A percentile compares a stretch with the other conserved stretches of the same genome.
phyloP scores from a whole-genome alignment of 192 early-diverging fungal species.

The Entrophospora sp. region DNA sequence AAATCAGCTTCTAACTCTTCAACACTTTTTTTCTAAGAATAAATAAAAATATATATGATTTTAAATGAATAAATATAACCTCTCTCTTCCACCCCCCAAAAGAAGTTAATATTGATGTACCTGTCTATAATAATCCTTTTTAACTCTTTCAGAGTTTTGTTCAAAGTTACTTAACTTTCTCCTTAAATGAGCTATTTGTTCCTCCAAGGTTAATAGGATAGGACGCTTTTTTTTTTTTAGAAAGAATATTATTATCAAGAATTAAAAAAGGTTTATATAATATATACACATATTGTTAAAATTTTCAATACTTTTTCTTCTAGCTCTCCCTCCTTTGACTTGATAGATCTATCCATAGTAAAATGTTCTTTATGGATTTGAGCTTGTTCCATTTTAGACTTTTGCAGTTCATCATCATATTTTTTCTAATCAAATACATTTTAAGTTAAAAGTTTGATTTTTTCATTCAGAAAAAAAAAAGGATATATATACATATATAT shows the following conservation, averaged over 20 bases:
- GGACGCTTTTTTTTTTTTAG: too few relatives aligned
- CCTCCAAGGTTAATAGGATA: slow-evolving; percentile 52
- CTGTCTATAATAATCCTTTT: slow-evolving; percentile 48
- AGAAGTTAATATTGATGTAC: slow-evolving; percentile 4
- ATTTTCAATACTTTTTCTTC: slow-evolving; percentile 52
- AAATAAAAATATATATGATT: slow-evolving; percentile 17
- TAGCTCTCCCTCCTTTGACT: slow-evolving; percentile 62
- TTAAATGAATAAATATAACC: not conserved
- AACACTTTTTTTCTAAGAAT: slow-evolving; percentile 28
- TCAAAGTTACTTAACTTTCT: slow-evolving; percentile 57
- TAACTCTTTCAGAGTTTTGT: slow-evolving; percentile 45
- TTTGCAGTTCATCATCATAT: slow-evolving; percentile 49
- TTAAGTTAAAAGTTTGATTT: too few relatives aligned
- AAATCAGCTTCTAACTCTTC: slow-evolving; percentile 46
- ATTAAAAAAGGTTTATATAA: too few relatives aligned
- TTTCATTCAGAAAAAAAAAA: too few relatives aligned
- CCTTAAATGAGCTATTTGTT: slow-evolving; percentile 62
- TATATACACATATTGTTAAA: too few relatives aligned
- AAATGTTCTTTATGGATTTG: slow-evolving; percentile 59
- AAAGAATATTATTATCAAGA: too few relatives aligned
- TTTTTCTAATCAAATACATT: too few relatives aligned
- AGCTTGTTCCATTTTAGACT: slow-evolving; percentile 66
- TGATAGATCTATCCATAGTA: slow-evolving; percentile 65
- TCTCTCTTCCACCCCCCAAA: not conserved
- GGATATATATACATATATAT: too few relatives aligned